Conservation (phyloP, 257 asterid genomes). For the Euphrasia confusa region DNA sequence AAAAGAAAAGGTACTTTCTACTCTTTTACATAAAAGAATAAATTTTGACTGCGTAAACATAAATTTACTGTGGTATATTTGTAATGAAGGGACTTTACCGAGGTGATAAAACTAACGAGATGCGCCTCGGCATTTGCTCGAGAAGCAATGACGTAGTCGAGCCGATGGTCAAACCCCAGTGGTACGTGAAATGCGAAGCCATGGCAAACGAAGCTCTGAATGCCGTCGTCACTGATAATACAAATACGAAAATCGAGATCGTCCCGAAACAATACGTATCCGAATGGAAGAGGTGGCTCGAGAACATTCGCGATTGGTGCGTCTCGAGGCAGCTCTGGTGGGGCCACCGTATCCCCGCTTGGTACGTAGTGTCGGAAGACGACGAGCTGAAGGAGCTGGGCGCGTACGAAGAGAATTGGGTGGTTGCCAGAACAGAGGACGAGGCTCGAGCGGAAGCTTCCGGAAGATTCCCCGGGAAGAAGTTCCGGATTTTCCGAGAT, state of each 20-base stretch:
- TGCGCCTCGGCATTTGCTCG: slow-evolving; percentile 92
- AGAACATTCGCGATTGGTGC: slow-evolving; percentile 97
- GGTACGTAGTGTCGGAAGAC: slow-evolving; percentile 69
- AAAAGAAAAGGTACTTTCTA: slow-evolving; percentile 31
- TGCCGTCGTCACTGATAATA: slow-evolving; percentile 66
- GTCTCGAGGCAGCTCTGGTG: slow-evolving; percentile 98
- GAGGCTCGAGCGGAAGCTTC: slow-evolving; percentile 65
- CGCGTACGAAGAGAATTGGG: slow-evolving; percentile 61
- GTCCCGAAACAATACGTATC: slow-evolving; percentile 84
- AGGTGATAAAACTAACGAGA: slow-evolving; percentile 69
- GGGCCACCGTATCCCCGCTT: slow-evolving; percentile 95
- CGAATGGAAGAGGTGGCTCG: slow-evolving; percentile 98
- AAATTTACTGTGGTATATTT: slow-evolving; percentile 20
- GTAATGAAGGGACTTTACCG: slow-evolving; percentile 68
- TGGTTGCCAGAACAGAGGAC: slow-evolving; percentile 70
- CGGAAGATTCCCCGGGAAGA: slow-evolving; percentile 52
- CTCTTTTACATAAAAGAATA: not conserved
- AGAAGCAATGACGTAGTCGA: slow-evolving; percentile 84
- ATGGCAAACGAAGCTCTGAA: slow-evolving; percentile 84
- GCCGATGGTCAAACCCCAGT: slow-evolving; percentile 93
- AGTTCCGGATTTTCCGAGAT: slow-evolving; percentile 66
- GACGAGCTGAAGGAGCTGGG: slow-evolving; percentile 71
- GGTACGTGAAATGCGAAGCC: slow-evolving; percentile 84
- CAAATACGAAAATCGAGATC: slow-evolving; percentile 56
- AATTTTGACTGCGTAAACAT: not conserved